Evolutionary conservation across 768 basidiomycete species (phyloP).

Genomic region (Amanita pseudoporphyria): DNA sequence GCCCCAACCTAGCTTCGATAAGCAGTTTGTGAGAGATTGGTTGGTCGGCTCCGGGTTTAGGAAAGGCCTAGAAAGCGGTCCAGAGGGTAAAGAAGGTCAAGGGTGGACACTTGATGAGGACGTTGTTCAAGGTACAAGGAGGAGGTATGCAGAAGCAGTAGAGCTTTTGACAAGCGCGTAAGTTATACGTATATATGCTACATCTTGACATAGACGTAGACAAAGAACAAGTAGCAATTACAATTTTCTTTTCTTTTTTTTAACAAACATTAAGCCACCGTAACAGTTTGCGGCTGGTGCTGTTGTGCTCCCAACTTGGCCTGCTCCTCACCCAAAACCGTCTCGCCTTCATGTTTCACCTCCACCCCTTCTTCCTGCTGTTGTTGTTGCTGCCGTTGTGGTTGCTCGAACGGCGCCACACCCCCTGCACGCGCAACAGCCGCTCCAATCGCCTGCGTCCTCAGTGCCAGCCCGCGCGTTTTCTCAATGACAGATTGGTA

Average conservation of each 20-base stretch:
- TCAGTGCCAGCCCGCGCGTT: slow-evolving; percentile 83
- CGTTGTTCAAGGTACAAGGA: slow-evolving; percentile 68
- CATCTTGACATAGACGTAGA: neutral
- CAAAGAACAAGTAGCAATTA: no score
- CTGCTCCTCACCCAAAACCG: no score
- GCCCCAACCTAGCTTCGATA: slow-evolving; percentile 88
- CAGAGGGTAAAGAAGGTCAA: slow-evolving; percentile 49
- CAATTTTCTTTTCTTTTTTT: no score
- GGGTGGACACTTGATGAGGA: slow-evolving; percentile 75
- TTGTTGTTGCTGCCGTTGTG: neutral
- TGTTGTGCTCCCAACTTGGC: neutral
- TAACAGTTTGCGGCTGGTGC: slow-evolving; percentile 4
- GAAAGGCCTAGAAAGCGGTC: slow-evolving; percentile 73
- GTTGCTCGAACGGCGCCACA: neutral
- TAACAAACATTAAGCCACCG: no score
- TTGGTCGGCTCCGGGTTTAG: slow-evolving; percentile 62
- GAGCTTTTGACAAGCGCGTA: slow-evolving; percentile 34
- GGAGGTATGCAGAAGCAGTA: slow-evolving; percentile 74
- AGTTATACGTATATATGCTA: neutral
- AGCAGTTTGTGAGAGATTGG: slow-evolving; percentile 94
- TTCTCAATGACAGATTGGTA: slow-evolving; percentile 96
- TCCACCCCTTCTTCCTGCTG: neutral
- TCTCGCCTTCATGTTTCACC: neutral
- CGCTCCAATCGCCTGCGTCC: slow-evolving; percentile 83
- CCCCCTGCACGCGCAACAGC: slow-evolving; percentile 39